Evolutionary conservation across 2,329 filamentous ascomycete species (phyloP), one percentile per base, ranked within the genome.

Genomic region (Xylaria sp.): DNA sequence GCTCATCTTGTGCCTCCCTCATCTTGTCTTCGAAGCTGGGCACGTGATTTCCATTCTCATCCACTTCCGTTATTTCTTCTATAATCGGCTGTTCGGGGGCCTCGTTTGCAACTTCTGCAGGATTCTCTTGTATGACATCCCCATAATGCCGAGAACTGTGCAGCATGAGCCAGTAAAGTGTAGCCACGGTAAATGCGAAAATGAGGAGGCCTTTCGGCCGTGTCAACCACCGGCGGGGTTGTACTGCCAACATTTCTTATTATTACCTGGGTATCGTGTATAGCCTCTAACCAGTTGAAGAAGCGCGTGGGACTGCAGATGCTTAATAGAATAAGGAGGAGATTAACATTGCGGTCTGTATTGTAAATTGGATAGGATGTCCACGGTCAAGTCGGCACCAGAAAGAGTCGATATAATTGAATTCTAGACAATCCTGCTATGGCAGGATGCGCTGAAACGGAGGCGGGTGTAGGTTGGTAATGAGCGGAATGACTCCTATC

Each of bases 161-260:
- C 59, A 81, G 76, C 19, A 82, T 64, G 45, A 82, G 65, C 68
- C 78, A 80, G 67, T 82, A 83, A 35, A 80, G 74, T n/a, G 77
- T 74, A 19, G 78, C 66, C 37, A 77, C 70, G 31, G 77, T 78
- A 21, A 82, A 60, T 33, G 73, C 72, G 23, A 82, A 70, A 37
- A 82, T 67, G 9, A 83, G 66, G 31, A 83, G 65, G 40, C 77
- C 74, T 70, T 76, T 79, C 57, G 80, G 78, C 61, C 80, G 75
- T 47, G 79, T 73, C 58, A 79, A 72, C 65, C 73, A 70, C 49
- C 73, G 71, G 55, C 73, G 73, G 35, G 73, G 72, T 63, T 72
- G 70, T 28, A 73, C 70, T 35, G 73, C 71, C 55, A 75, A 63
- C 74, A 77, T 76, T 72, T 65, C 67, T 51, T 43, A 62, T 33